A percentile compares a stretch with the other conserved stretches of the same genome.
These are phyloP conservation scores for Dryas alaskensis DNA, from an alignment of 306 rosid genomes.

Conservation along the genomic window DNA sequence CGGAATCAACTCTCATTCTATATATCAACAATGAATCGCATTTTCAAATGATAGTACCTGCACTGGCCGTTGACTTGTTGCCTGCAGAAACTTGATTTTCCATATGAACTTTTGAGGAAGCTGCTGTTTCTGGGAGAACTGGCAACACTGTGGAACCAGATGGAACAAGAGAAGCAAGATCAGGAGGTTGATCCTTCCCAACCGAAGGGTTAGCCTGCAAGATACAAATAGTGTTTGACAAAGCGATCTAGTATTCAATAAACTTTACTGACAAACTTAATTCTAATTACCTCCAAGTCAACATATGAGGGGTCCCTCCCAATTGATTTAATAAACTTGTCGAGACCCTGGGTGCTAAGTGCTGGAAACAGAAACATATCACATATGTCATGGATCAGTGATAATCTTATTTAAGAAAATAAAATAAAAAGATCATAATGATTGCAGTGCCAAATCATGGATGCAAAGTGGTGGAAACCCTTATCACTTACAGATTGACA, in stretches of 20 bases:
- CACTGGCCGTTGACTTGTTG: slow-evolving; percentile 30
- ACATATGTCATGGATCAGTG: slow-evolving; percentile 1
- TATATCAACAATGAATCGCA: slow-evolving; percentile 12
- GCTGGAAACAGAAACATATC: slow-evolving; percentile 46
- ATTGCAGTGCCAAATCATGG: not conserved
- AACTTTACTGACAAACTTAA: not conserved
- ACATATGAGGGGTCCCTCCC: slow-evolving; percentile 77
- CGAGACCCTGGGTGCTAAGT: slow-evolving; percentile 54
- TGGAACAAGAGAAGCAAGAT: slow-evolving; percentile 82
- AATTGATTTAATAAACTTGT: slow-evolving; percentile 72
- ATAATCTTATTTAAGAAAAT: not conserved
- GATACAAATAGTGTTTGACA: slow-evolving; percentile 19
- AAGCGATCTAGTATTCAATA: slow-evolving; percentile 10
- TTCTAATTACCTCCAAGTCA: slow-evolving; percentile 80
- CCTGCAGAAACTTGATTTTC: slow-evolving; percentile 37
- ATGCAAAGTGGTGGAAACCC: not conserved
- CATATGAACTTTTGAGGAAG: slow-evolving; percentile 39
- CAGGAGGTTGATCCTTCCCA: slow-evolving; percentile 96
- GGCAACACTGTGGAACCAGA: slow-evolving; percentile 46
- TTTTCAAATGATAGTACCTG: slow-evolving; percentile 40
- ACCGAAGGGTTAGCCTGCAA: slow-evolving; percentile 78
- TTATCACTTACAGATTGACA: slow-evolving; percentile 75
- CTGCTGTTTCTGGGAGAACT: slow-evolving; percentile 50
- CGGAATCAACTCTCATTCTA: not conserved
- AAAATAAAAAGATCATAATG: not conserved